Base-by-base conservation (phyloP, 2,329 filamentous ascomycete genomes). In the Fusarium sp. region DNA sequence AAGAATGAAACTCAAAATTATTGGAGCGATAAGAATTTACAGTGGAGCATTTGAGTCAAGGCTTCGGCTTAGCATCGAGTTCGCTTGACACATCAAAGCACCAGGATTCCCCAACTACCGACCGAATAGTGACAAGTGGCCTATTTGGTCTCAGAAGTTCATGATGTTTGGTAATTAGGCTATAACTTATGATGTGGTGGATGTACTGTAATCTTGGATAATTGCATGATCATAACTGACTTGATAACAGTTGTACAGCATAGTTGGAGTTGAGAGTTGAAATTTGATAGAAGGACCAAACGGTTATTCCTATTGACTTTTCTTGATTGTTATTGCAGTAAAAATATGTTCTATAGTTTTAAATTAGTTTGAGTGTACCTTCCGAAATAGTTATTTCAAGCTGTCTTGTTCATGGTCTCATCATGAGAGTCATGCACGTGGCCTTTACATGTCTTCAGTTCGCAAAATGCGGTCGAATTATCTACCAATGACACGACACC, bases 1-100 rank as follows among this genome's bases (percentile, higher is more conserved):
- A 71, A 65, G 62, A 1, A 1, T 4, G 1, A 10, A 18, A 11
- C n/a, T 20, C 26, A 1, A 35, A 17, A 12, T 33, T 9, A 76
- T 76, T 76, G 74, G 74, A 14, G 30, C 64, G 71, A 76, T 76
- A 74, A 73, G 53, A 15, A 4, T 12, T 11, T 9, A 15, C 1
- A 27, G 65, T 58, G 70, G 70, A 40, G 41, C 61, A 8, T 26
- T 6, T 18, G n/a, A 23, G 57, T 54, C 44, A 60, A 60, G 59
- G 57, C 69, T 48, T 66, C 26, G 67, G 45, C 61, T 64, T 60
- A 60, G 60, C 63, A 61, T 46, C 59, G 32, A 41, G 35, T 66
- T 71, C 49, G 53, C 64, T 71, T 64, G 67, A 65, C 72, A 71
- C 71, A 71, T 73, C 49, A 12, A 63, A 37, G 56, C 14, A 53